Base-by-base conservation (phyloP, 768 basidiomycete species). In the Daedalea quercina region DNA sequence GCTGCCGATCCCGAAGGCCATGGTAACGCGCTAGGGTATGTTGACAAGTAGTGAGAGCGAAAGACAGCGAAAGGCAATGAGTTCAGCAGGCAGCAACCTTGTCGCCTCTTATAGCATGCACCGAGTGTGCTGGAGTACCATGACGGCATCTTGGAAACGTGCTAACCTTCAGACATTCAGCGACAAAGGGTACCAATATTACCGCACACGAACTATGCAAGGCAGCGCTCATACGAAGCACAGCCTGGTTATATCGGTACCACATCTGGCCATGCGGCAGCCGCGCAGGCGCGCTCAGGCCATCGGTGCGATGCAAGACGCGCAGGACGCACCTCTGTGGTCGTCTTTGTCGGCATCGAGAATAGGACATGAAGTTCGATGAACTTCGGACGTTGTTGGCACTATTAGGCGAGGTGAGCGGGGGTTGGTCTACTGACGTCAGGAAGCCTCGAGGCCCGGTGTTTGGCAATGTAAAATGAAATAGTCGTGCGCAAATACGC, bases 1-100 rank as follows among this genome's bases (percentile, higher is more conserved):
- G 33, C 54, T 51, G 9, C 48, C 48, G 20, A 49, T 37, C 24
- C 48, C 48, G 23, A 49, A 40, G 19, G 48, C 6, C 48, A 49
- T 49, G 9, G 37, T 40, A 17, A 40, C 19, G 8, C 4, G 26
- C 3, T 12, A n/a, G 19, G 31, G 8, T 23, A 12, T 23, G 24
- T 12, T 19, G 6, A 6, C 15, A 37, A 37, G 33, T 12, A 8
- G 9, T 47, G 35, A 22, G 3, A 40, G 23, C 22, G n/a, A 25
- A 40, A 23, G 20, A 15, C 6, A 35, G 15, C 15, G 33, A 19
- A 9, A 19, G n/a, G 11, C 13, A 20, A 17, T 33, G 26, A 40
- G 35, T 20, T 25, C 6, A 17, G 33, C 4, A 37, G n/a, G 48
- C 11, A 9, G 34, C 31, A 23, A 15, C 13, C 24, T 11, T 49